Conservation (phyloP, 2,329 filamentous ascomycete genomes). For the Ascochyta fabae region DNA sequence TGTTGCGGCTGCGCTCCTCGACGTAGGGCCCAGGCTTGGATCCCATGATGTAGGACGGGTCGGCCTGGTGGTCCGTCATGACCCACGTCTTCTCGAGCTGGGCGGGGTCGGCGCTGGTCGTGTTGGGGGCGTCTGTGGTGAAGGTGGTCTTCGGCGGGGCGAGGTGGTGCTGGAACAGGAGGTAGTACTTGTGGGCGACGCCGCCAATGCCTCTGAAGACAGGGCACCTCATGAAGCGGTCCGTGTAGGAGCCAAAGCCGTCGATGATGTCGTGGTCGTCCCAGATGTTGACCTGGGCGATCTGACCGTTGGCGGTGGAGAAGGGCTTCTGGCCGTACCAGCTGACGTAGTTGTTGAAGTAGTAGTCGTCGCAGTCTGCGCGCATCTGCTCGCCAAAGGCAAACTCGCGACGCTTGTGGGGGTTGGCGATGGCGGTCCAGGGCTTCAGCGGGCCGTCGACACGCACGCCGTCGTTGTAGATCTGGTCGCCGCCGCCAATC, state of each 20-base stretch:
- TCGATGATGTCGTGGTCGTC: conserved; percentile 72
- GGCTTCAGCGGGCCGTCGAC: conserved; percentile 78
- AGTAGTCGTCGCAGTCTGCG: conserved; percentile 65
- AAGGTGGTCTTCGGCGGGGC: conserved; percentile 85
- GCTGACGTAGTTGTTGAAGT: conserved; percentile 66
- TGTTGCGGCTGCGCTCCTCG: conserved; percentile 64
- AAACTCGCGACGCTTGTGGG: conserved; percentile 64
- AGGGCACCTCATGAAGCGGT: conserved; percentile 70
- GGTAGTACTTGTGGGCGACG: conserved; percentile 65
- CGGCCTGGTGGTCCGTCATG: conserved; percentile 61
- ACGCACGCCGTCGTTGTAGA: conserved; percentile 78
- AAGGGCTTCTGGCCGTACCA: conserved; percentile 75
- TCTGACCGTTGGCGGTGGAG: conserved; percentile 65
- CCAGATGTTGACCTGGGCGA: conserved; percentile 70
- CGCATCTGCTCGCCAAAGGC: conserved; percentile 71
- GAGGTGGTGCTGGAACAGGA: conserved; percentile 76
- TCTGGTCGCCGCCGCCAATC: conserved; percentile 91
- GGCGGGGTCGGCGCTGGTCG: conserved; percentile 62
- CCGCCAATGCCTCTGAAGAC: conserved; percentile 71
- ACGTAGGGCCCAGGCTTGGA: conserved; percentile 72
- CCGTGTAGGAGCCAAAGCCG: conserved; percentile 70
- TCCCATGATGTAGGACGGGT: conserved; percentile 80
- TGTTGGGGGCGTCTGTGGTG: conserved; percentile 73
- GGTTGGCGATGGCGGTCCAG: conserved; percentile 68
- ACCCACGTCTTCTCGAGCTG: conserved; percentile 81